phyloP scores from a whole-genome alignment of 1,284 basidiomycete genomes.

The Pseudozyma sp. region DNA sequence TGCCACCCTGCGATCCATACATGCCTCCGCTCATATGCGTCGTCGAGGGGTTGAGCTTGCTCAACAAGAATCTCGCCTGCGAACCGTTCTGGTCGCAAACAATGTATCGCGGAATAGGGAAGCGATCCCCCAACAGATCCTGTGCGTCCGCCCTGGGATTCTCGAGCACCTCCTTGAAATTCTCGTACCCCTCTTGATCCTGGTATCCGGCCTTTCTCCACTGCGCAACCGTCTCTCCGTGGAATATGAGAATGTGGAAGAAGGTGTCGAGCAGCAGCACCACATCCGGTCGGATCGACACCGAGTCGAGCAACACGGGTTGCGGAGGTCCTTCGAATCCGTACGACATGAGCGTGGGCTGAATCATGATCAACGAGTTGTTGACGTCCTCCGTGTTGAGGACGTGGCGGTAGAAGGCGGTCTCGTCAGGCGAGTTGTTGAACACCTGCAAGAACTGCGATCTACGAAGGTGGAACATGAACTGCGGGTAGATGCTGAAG shows the following conservation, averaged over 20 bases:
- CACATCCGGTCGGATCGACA: conserved; percentile 96
- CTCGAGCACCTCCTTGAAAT: conserved; percentile 94
- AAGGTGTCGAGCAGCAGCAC: conserved; percentile 98
- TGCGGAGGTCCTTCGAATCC: conserved; percentile 89
- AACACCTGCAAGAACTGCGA: conserved; percentile 99
- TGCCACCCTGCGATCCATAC: conserved; percentile 70
- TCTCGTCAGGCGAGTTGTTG: conserved; percentile 99
- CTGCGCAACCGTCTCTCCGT: conserved; percentile 94
- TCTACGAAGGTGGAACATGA: conserved; percentile 99
- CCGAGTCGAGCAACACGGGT: conserved; percentile 94
- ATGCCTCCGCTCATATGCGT: conserved; percentile 86
- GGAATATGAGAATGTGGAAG: conserved; percentile 99
- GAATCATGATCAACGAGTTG: conserved; percentile 99
- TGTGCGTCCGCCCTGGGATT: conserved; percentile 77
- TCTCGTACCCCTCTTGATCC: conserved; percentile 98
- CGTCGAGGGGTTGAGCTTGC: conserved; percentile 96
- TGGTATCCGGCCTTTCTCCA: conserved; percentile 99
- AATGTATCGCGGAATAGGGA: conserved; percentile 97
- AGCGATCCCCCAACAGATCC: conserved; percentile 91
- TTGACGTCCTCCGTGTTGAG: conserved; percentile 98
- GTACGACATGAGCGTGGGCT: conserved; percentile 99
- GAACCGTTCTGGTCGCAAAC: conserved; percentile 97
- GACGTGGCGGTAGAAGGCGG: conserved; percentile 97
- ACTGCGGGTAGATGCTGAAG: conserved; percentile 99
- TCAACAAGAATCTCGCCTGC: conserved; percentile 95